Evolutionary conservation across 257 asterid genomes (phyloP), one percentile per base, ranked within the genome.

Genomic region (Penstemon barbatus): DNA sequence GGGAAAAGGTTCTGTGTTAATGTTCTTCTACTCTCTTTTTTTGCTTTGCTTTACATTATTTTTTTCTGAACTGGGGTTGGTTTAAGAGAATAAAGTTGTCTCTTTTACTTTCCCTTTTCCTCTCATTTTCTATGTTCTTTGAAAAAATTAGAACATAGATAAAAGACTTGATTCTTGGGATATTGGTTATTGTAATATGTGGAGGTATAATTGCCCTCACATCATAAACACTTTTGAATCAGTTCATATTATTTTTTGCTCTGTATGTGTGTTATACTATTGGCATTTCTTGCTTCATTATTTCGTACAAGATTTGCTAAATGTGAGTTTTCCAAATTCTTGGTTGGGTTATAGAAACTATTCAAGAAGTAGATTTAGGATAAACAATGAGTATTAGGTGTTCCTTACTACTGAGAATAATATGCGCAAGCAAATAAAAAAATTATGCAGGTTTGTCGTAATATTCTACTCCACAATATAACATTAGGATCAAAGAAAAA

Each of bases 11-110:
- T 73, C 25, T 19, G 53, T 36, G 12, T 56, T 76, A 37, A 69
- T 82, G 75, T 69, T 74, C 68, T 54, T 63, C 66, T 59, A 25
- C 33, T 25, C 61, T 53, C 57, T 60, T 75, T 68, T 78, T 65
- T 42, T 56, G 57, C 55, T 78, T 72, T 75, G 75, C 77, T 80
- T 79, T 86, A 73, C 57, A 79, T 73, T 69, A 74, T 76, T 82
- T 80, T 82, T 80, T 65, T 74, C 69, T 73, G 76, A 69, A 75
- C 57, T 66, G 40, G 87, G 88, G 84, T 65, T 71, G 72, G 84
- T 73, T 63, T 57, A 60, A 77, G 96, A 73, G 96, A 79, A 89
- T 83, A 82, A 89, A 83, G 84, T 63, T 77, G 70, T 81, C 91
- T 87, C 96, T 86, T 89, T 86, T 83, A 65, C 86, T 84, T 80